Conservation (phyloP, 2,329 filamentous ascomycete species). For the Sarocladiaceae sp. region DNA sequence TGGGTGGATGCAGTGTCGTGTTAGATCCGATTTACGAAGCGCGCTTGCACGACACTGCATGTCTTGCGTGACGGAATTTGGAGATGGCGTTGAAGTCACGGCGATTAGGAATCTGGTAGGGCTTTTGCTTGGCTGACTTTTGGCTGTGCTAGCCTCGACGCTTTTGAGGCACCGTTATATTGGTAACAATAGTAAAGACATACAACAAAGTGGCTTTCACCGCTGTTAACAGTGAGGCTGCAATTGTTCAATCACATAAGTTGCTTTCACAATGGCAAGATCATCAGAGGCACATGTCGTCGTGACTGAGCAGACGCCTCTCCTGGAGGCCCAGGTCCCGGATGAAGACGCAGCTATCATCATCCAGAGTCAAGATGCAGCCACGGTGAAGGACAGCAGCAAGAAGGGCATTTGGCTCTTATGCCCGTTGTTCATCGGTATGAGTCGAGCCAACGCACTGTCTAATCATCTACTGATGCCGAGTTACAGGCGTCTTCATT, state of each 20-base stretch:
- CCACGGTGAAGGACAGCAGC: neutral
- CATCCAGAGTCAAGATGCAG: too few species aligned
- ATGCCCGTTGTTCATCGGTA: neutral
- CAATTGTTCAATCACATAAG: neutral
- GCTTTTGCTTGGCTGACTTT: too few species aligned
- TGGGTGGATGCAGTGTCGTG: neutral
- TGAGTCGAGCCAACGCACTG: neutral
- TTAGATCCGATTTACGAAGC: neutral
- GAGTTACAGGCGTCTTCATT: constrained; percentile 11
- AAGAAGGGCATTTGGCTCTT: neutral
- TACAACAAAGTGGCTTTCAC: too few species aligned
- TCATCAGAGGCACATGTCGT: neutral
- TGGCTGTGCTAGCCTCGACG: too few species aligned
- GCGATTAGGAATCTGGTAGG: too few species aligned
- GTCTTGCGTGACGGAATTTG: neutral
- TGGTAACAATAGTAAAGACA: too few species aligned
- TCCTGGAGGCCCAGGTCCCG: neutral
- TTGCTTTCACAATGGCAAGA: neutral
- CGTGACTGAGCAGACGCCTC: neutral
- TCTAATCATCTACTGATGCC: neutral
- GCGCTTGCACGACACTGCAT: neutral
- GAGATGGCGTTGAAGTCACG: neutral
- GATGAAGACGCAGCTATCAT: neutral
- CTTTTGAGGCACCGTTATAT: too few species aligned
- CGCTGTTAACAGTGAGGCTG: too few species aligned